Evolutionary conservation across 2,329 filamentous ascomycete species (phyloP), one percentile per base, ranked within the genome.

Genomic region (Nigrospora sphaerica): DNA sequence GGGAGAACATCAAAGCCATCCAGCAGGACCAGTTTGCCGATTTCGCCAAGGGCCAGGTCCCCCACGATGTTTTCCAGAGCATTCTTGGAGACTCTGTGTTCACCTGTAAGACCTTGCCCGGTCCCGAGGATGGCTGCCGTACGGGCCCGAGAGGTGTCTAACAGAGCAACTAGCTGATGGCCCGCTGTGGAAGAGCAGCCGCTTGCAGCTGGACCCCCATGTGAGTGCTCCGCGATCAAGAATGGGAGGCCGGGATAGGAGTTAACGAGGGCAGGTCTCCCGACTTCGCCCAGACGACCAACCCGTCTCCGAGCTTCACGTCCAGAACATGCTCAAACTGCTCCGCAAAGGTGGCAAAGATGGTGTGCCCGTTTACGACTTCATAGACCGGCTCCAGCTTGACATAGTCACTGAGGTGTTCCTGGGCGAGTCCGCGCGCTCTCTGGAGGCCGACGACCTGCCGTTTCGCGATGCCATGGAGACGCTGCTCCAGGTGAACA

Each of bases 381-480:
- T 36, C 16, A 17, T 36, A 5, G 34, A 36, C 42, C 47, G 37
- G 44, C 34, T 43, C 17, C 41, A 43, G 34, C 41, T 43, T 9
- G 41, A 43, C 32, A 31, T 43, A 7, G 41, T 43, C 31, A 43
- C 31, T 18, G 31, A 43, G 12, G 41, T 43, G 4, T 43, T 43
- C 41, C 13, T 43, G 4, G 41, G 41, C 9, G 41, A 43, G 23
- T 43, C 41, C n/a, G 23, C 41, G 41, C 14, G 34, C 7, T 43
- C 41, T 12, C 41, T 43, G 3, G 33, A 31, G 3, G 41, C 41
- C 12, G 34, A 43, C 17, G 41, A 43, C 33, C 41, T 35, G 41
- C 41, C 41, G 9, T 43, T 43, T 32, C 41, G 41, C 41, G 34
- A 43, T 10, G 41, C 41, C 41, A 43, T 43, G 41, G 41, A 43